Conservation (phyloP, 1,139 yeast species). For the Wickerhamomyces sp. region DNA sequence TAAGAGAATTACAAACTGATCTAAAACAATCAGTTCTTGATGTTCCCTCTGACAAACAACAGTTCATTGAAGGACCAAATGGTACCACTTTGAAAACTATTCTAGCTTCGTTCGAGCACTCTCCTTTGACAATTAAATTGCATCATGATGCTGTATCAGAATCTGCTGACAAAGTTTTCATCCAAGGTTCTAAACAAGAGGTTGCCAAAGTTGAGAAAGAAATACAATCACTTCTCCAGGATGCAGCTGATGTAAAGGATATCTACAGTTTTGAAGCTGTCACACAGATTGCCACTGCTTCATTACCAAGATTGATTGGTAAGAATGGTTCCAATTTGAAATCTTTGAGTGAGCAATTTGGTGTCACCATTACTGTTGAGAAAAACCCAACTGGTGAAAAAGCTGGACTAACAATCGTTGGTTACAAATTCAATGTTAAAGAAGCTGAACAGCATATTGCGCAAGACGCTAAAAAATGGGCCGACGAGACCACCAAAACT, state of each 20-base stretch:
- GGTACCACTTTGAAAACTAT: conserved; percentile 53
- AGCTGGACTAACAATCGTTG: conserved; percentile 61
- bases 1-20: conserved; percentile 56
- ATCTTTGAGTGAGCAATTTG: conserved; percentile 70
- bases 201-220: conserved; percentile 51
- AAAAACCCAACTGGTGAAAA: conserved; percentile 38
- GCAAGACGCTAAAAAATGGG: conserved; percentile 67
- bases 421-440: conserved; percentile 75
- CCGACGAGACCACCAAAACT: conserved; percentile 70
- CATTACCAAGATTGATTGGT: conserved; percentile 82
- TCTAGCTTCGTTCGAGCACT: conserved; percentile 33
- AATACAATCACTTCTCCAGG: conserved; percentile 52
- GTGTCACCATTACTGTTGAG: conserved; percentile 69
- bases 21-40: conserved; percentile 49
- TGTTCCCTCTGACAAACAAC: conserved; percentile 55
- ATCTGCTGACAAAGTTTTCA: conserved; percentile 46
- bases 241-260: conserved; percentile 58
- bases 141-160: conserved; percentile 35
- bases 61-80: conserved; percentile 52
- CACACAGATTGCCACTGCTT: conserved; percentile 59
- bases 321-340: conserved; percentile 76
- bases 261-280: conserved; percentile 53
- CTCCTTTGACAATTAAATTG: conserved; percentile 24
- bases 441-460: conserved; percentile 61
- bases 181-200: conserved; percentile 60